phyloP scores from a whole-genome alignment of 1,284 basidiomycete genomes.

The Cystobasidium slooffiae region DNA sequence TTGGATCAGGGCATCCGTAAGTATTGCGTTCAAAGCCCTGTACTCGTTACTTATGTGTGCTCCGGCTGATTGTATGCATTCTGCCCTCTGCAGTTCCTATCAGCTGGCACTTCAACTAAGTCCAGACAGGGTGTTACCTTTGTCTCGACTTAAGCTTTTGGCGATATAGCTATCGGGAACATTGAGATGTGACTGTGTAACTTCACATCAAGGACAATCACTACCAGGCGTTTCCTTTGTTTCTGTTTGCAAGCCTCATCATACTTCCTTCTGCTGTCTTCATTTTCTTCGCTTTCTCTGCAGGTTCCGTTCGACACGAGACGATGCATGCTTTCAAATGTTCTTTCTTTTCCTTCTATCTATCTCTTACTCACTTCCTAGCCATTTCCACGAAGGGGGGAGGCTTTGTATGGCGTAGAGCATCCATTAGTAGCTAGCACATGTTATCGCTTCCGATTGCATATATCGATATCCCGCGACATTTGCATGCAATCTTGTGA shows the following conservation, averaged over 20 bases:
- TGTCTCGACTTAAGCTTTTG: not conserved
- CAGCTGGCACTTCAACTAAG: slow-evolving; percentile 43
- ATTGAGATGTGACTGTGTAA: too few relatives aligned
- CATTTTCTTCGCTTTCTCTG: not conserved
- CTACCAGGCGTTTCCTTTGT: not conserved
- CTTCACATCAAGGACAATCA: too few relatives aligned
- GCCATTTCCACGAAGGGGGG: not conserved
- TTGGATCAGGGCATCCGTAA: slow-evolving; percentile 51
- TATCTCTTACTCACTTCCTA: not conserved
- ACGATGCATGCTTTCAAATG: not conserved
- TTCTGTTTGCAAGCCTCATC: not conserved
- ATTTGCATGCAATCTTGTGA: too few relatives aligned
- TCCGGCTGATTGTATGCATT: not conserved
- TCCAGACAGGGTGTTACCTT: not conserved
- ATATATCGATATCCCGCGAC: too few relatives aligned
- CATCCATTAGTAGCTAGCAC: too few relatives aligned
- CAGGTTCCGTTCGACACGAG: too few relatives aligned
- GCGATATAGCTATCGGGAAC: too few relatives aligned
- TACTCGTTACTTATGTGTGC: not conserved
- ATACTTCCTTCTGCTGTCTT: not conserved
- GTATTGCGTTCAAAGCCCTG: not conserved
- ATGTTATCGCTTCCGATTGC: too few relatives aligned
- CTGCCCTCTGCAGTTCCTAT: slow-evolving; percentile 25
- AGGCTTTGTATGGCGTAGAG: too few relatives aligned
- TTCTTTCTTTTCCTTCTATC: not conserved